Evolutionary conservation across 257 asterid genomes (phyloP).

Genomic region (Solanum medicagineum): DNA sequence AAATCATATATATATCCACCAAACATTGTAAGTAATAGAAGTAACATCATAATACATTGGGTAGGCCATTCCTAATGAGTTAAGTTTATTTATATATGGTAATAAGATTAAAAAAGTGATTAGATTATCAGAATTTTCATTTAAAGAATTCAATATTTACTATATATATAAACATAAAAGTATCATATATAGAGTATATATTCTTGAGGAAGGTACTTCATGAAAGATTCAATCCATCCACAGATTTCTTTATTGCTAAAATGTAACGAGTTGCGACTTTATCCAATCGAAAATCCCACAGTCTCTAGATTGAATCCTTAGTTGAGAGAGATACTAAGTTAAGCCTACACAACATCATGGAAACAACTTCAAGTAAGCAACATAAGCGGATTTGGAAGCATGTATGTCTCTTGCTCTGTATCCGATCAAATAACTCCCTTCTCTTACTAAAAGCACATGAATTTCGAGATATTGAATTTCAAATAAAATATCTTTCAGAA

Average conservation of each 20-base stretch:
- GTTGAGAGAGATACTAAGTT: background rate
- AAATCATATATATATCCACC: background rate
- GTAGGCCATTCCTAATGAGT: constrained; percentile 5
- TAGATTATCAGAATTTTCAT: background rate
- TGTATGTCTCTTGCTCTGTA: background rate
- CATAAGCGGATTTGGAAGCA: background rate
- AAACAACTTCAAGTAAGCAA: background rate
- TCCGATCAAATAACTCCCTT: background rate
- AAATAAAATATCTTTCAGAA: too few relatives aligned
- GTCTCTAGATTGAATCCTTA: background rate
- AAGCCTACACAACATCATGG: background rate
- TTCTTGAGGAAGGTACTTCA: background rate
- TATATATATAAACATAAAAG: background rate
- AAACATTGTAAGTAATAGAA: background rate
- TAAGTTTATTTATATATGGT: background rate
- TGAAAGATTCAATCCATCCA: background rate
- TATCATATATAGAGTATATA: background rate
- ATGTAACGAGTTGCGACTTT: background rate
- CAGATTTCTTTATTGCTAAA: background rate
- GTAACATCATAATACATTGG: background rate
- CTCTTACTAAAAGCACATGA: background rate
- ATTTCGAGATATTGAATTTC: background rate
- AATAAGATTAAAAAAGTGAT: background rate
- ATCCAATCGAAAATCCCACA: background rate
- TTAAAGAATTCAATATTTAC: background rate